Evolutionary conservation across 352 stramenopile genomes (phyloP), one percentile per base, ranked within the genome.

Genomic region (Globisporangium camurandrum): DNA sequence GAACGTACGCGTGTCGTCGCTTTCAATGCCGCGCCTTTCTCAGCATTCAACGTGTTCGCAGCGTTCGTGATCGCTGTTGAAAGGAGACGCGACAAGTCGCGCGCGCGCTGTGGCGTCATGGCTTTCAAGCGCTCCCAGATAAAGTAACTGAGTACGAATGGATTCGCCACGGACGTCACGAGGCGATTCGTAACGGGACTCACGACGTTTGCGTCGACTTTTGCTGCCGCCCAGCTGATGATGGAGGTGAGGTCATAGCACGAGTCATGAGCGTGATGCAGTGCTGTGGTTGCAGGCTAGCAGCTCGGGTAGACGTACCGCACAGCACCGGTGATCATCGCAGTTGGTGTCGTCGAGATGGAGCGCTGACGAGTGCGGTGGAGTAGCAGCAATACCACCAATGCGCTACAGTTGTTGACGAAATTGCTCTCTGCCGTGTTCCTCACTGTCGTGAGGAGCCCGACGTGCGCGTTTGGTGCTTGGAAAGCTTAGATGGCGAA

Each of bases 111-210:
- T 41, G 79, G 79, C 38, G 79, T 84, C 51, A 86, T 65, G n/a
- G 56, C 66, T 64, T 91, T 88, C 37, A 88, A 58, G 39, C 61
- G 68, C 34, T 87, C 64, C 79, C 76, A 91, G 14, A 91, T 61
- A 31, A 86, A 55, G 42, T 76, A 79, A 56, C 74, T 91, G 47
- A 86, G 63, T 41, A 91, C 76, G 38, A 81, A 73, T 22, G 79
- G 79, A 37, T 91, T 91, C 46, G 61, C 72, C 52, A 87, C 71
- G n/a, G 79, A 91, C n/a, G 55, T 65, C 6, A 70, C 74, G 43
- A 88, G 63, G 3, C 64, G 67, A 19, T 54, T 56, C 28, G 74
- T 61, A 42, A 88, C 67, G 33, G 76, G 76, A 34, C 64, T 76
- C 55, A 88, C 74, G 26, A 87, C 58, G 12, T 61, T 65, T 44